phyloP scores from a whole-genome alignment of 2,329 filamentous ascomycete species.

The Alternaria panax region DNA sequence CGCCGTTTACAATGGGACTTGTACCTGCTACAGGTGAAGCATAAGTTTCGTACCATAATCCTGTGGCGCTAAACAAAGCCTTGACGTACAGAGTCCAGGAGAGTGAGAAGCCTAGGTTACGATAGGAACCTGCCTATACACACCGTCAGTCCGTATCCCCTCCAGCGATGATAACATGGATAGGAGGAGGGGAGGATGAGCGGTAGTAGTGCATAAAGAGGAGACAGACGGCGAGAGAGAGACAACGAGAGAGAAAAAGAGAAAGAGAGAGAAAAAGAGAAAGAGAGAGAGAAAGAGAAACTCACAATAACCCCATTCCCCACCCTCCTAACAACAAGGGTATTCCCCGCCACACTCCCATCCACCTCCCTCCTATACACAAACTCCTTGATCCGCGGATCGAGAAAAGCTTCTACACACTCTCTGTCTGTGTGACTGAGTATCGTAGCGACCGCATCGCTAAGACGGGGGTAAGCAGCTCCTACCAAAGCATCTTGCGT shows the following conservation, averaged over 20 bases:
- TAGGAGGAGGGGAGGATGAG: not conserved
- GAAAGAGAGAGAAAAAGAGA: no score
- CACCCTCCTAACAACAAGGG: slow-evolving; percentile 13
- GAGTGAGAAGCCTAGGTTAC: slow-evolving; percentile 24
- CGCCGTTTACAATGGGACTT: slow-evolving; percentile 3
- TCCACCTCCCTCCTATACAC: slow-evolving; percentile 22
- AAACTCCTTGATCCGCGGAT: slow-evolving; percentile 18
- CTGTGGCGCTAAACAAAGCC: slow-evolving; percentile 12
- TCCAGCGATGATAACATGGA: no score
- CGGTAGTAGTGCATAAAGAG: not conserved
- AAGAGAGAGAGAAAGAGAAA: not conserved
- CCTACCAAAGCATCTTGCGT: not conserved
- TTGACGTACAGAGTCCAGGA: slow-evolving; percentile 23
- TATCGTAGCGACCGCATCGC: slow-evolving; percentile 24
- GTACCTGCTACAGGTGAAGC: slow-evolving; percentile 11
- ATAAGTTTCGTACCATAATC: slow-evolving; percentile 25
- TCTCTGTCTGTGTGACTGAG: slow-evolving; percentile 18
- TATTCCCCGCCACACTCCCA: not conserved
- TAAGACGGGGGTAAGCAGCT: slow-evolving; percentile 19
- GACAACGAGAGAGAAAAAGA: no score
- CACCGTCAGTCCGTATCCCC: not conserved
- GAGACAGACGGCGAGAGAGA: no score
- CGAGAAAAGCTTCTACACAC: slow-evolving; percentile 23
- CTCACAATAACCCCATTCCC: slow-evolving; percentile 16
- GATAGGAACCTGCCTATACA: slow-evolving; percentile 21